phyloP scores from a whole-genome alignment of 495 filamentous ascomycete species.

The Penicillium manginii region DNA sequence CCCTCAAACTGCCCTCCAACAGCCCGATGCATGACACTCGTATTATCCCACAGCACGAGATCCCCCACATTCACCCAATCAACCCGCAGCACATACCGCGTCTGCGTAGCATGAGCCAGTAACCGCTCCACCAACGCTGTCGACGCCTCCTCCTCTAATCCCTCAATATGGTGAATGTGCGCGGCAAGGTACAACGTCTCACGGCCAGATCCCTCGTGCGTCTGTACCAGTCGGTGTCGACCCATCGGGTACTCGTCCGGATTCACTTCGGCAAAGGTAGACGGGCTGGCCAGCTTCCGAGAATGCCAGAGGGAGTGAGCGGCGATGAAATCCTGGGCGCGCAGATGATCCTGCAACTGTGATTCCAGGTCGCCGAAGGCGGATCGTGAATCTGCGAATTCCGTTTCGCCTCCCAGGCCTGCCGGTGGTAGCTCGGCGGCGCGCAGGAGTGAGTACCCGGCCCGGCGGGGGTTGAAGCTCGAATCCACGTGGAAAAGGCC shows the following conservation, averaged over 20 bases:
- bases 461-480: slow-evolving; percentile 63
- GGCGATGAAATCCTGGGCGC: slow-evolving; percentile 54
- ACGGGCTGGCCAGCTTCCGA: slow-evolving; percentile 55
- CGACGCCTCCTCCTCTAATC: slow-evolving; percentile 36
- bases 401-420: slow-evolving; percentile 56
- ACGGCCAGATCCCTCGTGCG: slow-evolving; percentile 55
- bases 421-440: slow-evolving; percentile 55
- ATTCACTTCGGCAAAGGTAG: slow-evolving; percentile 54
- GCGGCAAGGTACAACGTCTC: slow-evolving; percentile 59
- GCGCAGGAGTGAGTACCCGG: slow-evolving; percentile 56
- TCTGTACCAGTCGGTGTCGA: slow-evolving; percentile 54
- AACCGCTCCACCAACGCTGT: slow-evolving; percentile 46
- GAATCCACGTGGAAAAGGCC: slow-evolving; percentile 63
- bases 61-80: slow-evolving; percentile 54
- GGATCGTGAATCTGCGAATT: slow-evolving; percentile 60
- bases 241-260: slow-evolving; percentile 45
- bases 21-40: slow-evolving; percentile 57
- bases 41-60: slow-evolving; percentile 65
- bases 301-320: slow-evolving; percentile 58
- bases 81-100: slow-evolving; percentile 51
- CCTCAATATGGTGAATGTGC: slow-evolving; percentile 61
- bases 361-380: slow-evolving; percentile 55
- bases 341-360: slow-evolving; percentile 40
- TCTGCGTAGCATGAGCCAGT: slow-evolving; percentile 51
- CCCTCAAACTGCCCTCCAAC: slow-evolving; percentile 54